Conservation (phyloP, 2,329 filamentous ascomycete species). For the Botryosphaeria dothidea region DNA sequence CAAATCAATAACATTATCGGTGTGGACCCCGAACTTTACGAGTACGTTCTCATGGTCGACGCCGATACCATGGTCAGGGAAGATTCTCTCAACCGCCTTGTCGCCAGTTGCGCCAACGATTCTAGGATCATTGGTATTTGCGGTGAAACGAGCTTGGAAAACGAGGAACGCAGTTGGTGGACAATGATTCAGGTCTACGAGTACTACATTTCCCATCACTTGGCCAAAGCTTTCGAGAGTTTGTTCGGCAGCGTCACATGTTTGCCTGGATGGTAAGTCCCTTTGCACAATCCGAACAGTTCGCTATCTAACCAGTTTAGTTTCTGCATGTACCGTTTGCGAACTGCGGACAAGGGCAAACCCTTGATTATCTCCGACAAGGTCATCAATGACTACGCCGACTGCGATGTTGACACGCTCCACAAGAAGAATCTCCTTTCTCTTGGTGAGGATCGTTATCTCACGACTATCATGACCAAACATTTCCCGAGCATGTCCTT, state of each 20-base stretch:
- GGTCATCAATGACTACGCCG: conserved; percentile 83
- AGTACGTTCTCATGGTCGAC: conserved; percentile 96
- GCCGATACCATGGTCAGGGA: conserved; percentile 93
- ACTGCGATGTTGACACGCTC: conserved; percentile 87
- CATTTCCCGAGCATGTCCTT: conserved; percentile 94
- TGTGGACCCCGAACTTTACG: conserved; percentile 94
- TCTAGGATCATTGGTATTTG: conserved; percentile 97
- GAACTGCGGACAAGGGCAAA: conserved; percentile 90
- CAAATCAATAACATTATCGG: conserved; percentile 99
- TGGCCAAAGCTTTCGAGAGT: conserved; percentile 96
- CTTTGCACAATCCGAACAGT: not conserved
- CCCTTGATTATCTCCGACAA: conserved; percentile 91
- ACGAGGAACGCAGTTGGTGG: conserved; percentile 94
- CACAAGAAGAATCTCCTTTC: conserved; percentile 93
- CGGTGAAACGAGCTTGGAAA: conserved; percentile 93
- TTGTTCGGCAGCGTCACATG: conserved; percentile 97
- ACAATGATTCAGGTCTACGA: conserved; percentile 99
- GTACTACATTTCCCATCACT: conserved; percentile 97
- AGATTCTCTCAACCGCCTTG: conserved; percentile 88
- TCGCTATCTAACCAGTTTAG: conserved; percentile 49
- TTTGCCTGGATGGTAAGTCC: conserved; percentile 93
- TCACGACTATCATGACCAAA: conserved; percentile 98
- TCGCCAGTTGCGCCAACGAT: conserved; percentile 90
- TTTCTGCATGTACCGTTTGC: conserved; percentile 98
- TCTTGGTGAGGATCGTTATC: conserved; percentile 93